Evolutionary conservation across 306 rosid species (phyloP).

Genomic region (Parietaria judaica): DNA sequence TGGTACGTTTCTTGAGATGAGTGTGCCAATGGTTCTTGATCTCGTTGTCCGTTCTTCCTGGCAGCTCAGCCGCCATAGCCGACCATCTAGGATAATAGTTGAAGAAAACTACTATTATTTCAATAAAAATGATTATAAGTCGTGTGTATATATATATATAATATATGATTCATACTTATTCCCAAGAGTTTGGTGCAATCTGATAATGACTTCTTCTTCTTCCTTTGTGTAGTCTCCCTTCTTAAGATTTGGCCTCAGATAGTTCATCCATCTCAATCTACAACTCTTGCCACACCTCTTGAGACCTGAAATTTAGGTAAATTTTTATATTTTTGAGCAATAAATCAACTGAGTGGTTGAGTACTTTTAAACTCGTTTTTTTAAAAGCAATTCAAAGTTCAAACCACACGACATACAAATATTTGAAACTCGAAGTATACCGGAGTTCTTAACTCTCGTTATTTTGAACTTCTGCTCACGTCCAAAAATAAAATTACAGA

Average conservation of each 20-base stretch:
- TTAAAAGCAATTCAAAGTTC: too few species aligned
- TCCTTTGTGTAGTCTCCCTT: constrained; percentile 47
- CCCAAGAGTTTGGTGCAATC: constrained; percentile 30
- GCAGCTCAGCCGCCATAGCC: constrained; percentile 46
- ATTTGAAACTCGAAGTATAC: too few species aligned
- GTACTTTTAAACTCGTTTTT: too few species aligned
- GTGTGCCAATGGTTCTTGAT: constrained; percentile 73
- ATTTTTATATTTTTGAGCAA: too few species aligned
- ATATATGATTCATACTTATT: constrained; percentile 30
- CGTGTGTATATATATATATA: too few species aligned
- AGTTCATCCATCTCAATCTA: constrained; percentile 62
- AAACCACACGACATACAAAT: too few species aligned
- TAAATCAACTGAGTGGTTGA: too few species aligned
- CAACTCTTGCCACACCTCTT: constrained; percentile 69
- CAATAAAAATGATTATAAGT: too few species aligned
- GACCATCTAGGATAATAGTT: constrained; percentile 46
- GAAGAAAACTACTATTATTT: neutral
- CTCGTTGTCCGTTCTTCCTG: constrained; percentile 78
- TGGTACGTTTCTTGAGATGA: constrained; percentile 36
- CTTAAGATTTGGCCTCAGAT: constrained; percentile 46
- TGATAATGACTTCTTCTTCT: constrained; percentile 49
- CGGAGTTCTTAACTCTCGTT: too few species aligned
- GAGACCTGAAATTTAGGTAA: constrained; percentile 24
- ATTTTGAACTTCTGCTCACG: too few species aligned
- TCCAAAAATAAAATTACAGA: too few species aligned